Evolutionary conservation across 495 filamentous ascomycete genomes (phyloP), one percentile per base, ranked within the genome.

Genomic region (Darksidea phi): DNA sequence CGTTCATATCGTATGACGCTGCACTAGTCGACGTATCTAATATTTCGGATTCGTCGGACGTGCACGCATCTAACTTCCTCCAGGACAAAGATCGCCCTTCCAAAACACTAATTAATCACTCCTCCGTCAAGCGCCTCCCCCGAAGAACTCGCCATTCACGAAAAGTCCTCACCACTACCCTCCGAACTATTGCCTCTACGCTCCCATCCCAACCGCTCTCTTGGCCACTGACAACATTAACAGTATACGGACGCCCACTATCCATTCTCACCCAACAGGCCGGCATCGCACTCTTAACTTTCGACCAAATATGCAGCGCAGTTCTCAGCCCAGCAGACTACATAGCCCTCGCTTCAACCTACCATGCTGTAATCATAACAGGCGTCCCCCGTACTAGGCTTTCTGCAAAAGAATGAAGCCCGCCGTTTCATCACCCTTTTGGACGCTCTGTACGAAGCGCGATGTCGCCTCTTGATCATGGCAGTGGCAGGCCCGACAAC

Each of bases 241-340:
- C 74, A 4, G 79, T 89, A 2, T 88, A 88, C 65, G 83, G 83
- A 23, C 80, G 87, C 21, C 72, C 70, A 0, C 67, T 89, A 13
- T 62, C 63, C 28, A 73, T 89, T 38, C 80, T 83, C 10, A 72
- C 72, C 7, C 75, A 79, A 21, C 68, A 76, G 47, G 57, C 70
- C 15, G 81, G 82, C 17, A 67, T 79, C 12, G 75, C 81, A 2
- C 69, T 71, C 34, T 87, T 83, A 81, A 76, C 78, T 24, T 89
- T 89, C 61, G 42, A 66, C 26, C 78, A 84, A 28, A 79, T 90
- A 6, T 87, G 84, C 50, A 62, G 68, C 28, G 71, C 72, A 6
- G 71, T 73, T 6, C 79, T 88, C 23, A 87, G 86, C 0, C 84
- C 86, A 34, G 86, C 87, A 20, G 87, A 90, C 73, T 89, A 88